phyloP scores from a whole-genome alignment of 345 rosid genomes.

The Brassica carinata region DNA sequence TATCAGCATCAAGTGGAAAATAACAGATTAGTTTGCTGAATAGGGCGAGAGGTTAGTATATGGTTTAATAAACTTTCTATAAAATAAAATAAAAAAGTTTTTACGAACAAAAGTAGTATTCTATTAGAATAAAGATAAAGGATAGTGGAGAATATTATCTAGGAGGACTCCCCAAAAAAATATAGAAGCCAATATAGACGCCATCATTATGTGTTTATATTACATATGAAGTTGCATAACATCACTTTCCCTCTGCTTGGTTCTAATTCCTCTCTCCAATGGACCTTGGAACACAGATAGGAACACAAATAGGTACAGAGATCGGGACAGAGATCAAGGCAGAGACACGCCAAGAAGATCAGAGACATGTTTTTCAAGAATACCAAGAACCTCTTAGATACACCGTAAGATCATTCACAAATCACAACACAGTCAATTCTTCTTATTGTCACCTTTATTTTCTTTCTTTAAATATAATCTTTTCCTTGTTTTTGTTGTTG shows the following conservation, averaged over 20 bases:
- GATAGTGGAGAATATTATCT: constrained; percentile 33
- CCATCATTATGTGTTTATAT: constrained; percentile 3
- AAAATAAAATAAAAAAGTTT: background rate
- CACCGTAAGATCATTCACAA: constrained; percentile 50
- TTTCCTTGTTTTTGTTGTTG: background rate
- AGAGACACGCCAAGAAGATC: constrained; percentile 47
- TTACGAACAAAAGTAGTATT: background rate
- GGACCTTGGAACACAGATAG: constrained; percentile 30
- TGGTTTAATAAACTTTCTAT: background rate
- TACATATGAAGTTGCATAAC: constrained; percentile 29
- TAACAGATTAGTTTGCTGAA: too few relatives aligned
- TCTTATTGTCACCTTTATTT: background rate
- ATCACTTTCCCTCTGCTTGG: constrained; percentile 19
- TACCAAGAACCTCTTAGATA: constrained; percentile 55
- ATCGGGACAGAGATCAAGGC: constrained; percentile 46
- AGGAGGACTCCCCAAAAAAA: background rate
- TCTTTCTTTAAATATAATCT: background rate
- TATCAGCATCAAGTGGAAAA: too few relatives aligned
- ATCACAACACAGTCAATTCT: background rate
- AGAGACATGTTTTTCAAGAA: constrained; percentile 36
- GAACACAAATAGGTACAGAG: constrained; percentile 19
- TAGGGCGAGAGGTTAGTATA: background rate
- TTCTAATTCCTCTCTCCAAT: constrained; percentile 27
- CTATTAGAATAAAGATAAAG: background rate
- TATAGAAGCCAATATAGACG: constrained; percentile 12